Conservation (phyloP, 495 filamentous ascomycete genomes). For the Hypoxylon cercidicola region DNA sequence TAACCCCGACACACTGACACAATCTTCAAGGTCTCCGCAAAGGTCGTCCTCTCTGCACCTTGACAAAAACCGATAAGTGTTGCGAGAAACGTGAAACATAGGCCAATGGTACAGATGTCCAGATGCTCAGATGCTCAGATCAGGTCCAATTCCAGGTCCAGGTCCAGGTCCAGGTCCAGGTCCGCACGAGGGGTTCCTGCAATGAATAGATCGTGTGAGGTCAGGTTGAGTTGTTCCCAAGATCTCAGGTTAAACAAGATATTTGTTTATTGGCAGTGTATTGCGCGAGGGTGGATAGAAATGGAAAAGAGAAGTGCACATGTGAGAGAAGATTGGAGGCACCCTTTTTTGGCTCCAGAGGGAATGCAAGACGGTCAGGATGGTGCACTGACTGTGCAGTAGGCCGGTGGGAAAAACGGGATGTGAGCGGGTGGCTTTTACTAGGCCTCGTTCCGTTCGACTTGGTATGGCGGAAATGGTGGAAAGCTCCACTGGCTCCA, state of each 20-base stretch:
- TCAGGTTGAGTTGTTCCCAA: constrained; percentile 24
- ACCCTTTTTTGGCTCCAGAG: constrained; percentile 19
- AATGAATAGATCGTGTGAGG: constrained; percentile 42
- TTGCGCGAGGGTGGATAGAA: constrained; percentile 43
- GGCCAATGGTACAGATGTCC: constrained; percentile 23
- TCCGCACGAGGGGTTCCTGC: constrained; percentile 21
- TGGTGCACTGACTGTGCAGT: constrained; percentile 24
- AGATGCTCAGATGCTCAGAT: too few relatives aligned
- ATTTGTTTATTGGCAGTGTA: constrained; percentile 38
- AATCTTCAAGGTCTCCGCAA: constrained; percentile 34
- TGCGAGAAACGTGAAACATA: constrained; percentile 28
- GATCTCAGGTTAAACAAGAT: constrained; percentile 21
- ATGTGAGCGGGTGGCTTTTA: constrained; percentile 33
- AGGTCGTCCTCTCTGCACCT: constrained; percentile 40
- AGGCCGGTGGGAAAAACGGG: constrained; percentile 25
- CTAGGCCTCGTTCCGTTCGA: constrained; percentile 33
- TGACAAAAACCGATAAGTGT: constrained; percentile 27
- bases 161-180: constrained; percentile 9
- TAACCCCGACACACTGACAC: constrained; percentile 40
- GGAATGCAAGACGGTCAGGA: constrained; percentile 30
- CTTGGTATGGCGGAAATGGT: constrained; percentile 15
- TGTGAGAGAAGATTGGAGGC: constrained; percentile 21
- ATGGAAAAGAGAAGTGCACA: constrained; percentile 22
- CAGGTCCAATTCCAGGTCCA: constrained; percentile 7
- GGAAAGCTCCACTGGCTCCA: constrained; percentile 32